A percentile compares a stretch with the other conserved stretches of the same genome.
phyloP scores from a whole-genome alignment of 2,329 filamentous ascomycete genomes.

The Dothidotthia symphoricarpi region DNA sequence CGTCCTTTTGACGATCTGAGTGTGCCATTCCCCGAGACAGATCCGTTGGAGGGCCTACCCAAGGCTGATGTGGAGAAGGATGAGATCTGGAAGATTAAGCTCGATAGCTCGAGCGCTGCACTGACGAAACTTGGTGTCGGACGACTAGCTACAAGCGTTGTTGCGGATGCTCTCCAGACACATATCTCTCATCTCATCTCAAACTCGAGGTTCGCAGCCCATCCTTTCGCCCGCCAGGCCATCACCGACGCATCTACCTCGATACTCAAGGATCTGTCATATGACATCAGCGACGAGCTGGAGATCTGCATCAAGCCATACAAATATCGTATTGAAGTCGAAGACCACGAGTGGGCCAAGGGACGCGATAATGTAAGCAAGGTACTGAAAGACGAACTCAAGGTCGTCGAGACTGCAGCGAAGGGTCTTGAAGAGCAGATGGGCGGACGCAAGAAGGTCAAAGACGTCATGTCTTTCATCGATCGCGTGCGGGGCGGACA shows the following conservation, averaged over 20 bases:
- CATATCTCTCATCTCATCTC: constrained; percentile 77
- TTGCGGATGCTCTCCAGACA: constrained; percentile 80
- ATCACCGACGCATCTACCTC: constrained; percentile 86
- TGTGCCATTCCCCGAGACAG: constrained; percentile 62
- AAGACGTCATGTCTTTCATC: constrained; percentile 86
- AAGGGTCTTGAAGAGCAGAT: constrained; percentile 73
- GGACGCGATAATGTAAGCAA: constrained; percentile 78
- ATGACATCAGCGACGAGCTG: constrained; percentile 95
- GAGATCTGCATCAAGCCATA: constrained; percentile 99
- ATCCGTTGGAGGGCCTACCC: constrained; percentile 74
- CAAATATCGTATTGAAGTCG: constrained; percentile 96
- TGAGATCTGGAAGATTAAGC: constrained; percentile 87
- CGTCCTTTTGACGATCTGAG: constrained; percentile 85
- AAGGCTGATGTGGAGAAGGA: constrained; percentile 77
- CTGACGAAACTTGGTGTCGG: constrained; percentile 94
- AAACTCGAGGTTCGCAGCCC: constrained; percentile 79
- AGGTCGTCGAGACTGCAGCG: constrained; percentile 76
- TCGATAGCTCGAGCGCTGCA: constrained; percentile 86
- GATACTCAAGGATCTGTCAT: constrained; percentile 91
- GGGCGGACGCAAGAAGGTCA: constrained; percentile 79
- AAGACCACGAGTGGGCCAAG: constrained; percentile 82
- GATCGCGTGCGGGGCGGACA: constrained; percentile 88
- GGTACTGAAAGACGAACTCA: constrained; percentile 83
- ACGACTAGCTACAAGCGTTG: constrained; percentile 84
- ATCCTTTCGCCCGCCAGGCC: constrained; percentile 89